Base-by-base conservation (phyloP, 768 basidiomycete genomes). In the Boletus pseudopeckii region DNA sequence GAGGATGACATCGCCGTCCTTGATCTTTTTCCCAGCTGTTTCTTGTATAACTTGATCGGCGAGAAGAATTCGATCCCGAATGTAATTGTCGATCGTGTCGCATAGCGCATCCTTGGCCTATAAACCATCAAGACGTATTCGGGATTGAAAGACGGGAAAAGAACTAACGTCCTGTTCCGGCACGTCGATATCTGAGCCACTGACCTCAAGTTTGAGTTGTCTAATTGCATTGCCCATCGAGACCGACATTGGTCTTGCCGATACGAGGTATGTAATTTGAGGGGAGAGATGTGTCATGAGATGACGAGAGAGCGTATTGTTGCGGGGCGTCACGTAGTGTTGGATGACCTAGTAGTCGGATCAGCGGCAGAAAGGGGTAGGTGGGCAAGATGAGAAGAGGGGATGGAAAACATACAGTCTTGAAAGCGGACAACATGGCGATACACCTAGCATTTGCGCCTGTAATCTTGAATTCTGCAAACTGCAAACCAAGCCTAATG, bases 401-500 rank as follows among this genome's bases (percentile, higher is more conserved):
- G 17, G 30, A 11, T 26, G 18, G 15, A 34, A 1, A 15, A 72
- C 86, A 32, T 64, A 97, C 96, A 48, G 85, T 87, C 74, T 96
- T 93, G 75, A 99, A 95, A 7, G 90, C 89, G 36, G 83, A 84
- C 58, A 98, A 74, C 59, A 92, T 92, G 5, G 92, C 93, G 42
- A 98, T 95, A 64, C 93, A 95, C 55, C 97, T 79, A 7, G 97
- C 96, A 71, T 99, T 98, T 14, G 94, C 90, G 8, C 97, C 97
- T 45, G 87, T 85, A 59, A 98, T 88, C 69, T 86, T 86, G 74
- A 98, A 98, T 61, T 89, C 86, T 8, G 91, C 84, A 72, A 98
- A 96, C 58, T 94, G 84, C 30, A 98, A 76, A 10, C 91, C 95
- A 9, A 98, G 83, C 48, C 88, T 80, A 53, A 93, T 75, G 61